Conservation (phyloP, 495 filamentous ascomycete species). For the Friedmanniomyces endolithicus region DNA sequence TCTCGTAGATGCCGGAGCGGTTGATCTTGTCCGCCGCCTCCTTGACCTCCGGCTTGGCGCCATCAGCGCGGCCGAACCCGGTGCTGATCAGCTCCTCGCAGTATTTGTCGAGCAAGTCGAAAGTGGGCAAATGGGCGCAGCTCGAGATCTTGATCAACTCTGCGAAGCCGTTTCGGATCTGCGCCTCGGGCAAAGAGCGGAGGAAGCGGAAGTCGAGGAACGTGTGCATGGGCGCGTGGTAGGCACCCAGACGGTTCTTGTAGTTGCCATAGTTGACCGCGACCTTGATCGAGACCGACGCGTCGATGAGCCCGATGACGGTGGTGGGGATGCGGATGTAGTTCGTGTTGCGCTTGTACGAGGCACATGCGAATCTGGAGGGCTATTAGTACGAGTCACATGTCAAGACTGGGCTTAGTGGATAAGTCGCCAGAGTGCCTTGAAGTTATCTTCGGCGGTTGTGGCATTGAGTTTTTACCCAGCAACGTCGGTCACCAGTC, state of each 20-base stretch:
- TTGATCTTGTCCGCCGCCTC: constrained; percentile 49
- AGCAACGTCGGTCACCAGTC: constrained; percentile 53
- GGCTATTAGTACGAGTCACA: constrained; percentile 8
- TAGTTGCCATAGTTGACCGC: constrained; percentile 54
- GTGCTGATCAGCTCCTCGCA: constrained; percentile 47
- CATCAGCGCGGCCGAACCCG: constrained; percentile 44
- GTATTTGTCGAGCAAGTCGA: constrained; percentile 47
- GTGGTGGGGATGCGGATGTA: constrained; percentile 47
- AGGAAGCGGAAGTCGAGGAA: constrained; percentile 57
- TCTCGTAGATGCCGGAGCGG: constrained; percentile 45
- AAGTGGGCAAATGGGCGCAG: constrained; percentile 46
- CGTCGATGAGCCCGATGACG: constrained; percentile 54
- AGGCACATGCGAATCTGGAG: constrained; percentile 43
- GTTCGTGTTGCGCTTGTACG: constrained; percentile 32
- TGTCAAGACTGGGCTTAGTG: constrained; percentile 9
- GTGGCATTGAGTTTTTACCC: constrained; percentile 37
- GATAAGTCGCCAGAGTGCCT: constrained; percentile 34
- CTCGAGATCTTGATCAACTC: constrained; percentile 57
- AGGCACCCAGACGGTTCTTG: constrained; percentile 55
- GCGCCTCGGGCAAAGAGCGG: constrained; percentile 43
- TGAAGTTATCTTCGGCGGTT: constrained; percentile 31
- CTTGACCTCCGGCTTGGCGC: constrained; percentile 35
- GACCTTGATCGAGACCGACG: constrained; percentile 52
- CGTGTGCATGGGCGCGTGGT: constrained; percentile 52
- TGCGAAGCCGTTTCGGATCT: constrained; percentile 54